Base-by-base conservation (phyloP, 129 eudicot genomes). In the Ambrosia artemisiifolia region DNA sequence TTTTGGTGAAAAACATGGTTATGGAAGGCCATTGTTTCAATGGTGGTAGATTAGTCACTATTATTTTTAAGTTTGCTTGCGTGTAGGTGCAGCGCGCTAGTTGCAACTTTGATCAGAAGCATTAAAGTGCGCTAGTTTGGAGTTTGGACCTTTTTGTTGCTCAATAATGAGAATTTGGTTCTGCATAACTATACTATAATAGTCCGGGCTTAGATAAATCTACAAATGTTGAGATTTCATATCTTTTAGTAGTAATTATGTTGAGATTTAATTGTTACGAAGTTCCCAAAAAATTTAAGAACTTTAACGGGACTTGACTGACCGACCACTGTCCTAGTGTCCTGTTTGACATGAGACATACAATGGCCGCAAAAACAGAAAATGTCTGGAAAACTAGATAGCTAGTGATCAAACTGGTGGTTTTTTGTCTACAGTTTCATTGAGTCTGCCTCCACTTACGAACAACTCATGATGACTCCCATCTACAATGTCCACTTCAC, bases 21-120 rank as follows among this genome's bases (percentile, higher is more conserved):
- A 24, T 56, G 35, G 63, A 56, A 56, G 35, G 34, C 6, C 16
- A 56, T 24, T 56, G 36, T n/a, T 56, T 54, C 33, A 18, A 11
- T 54, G 61, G 30, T 20, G 14, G 63, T 56, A 56, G 63, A 56
- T 56, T 56, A 56, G 63, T n/a, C 63, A 24, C n/a, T 56, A 56
- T 24, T 20, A 28, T 56, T 56, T 56, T n/a, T 56, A 20, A 33
- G 63, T 56, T 55, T 9, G 19, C 12, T 2, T 2, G 61, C 5
- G 33, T 54, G 32, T 19, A 19, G 61, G 34, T 9, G 32, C 61
- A 19, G 2, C 19, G 32, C 11, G 34, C 62, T 20, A 55, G 19
- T 19, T 20, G 34, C 62, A 55, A 55, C 32, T 55, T 55, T 19
- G 34, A 57, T 57, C 17, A 57, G 6, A 24, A 28, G 16, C 16